A percentile compares a stretch with the other conserved stretches of the same genome.
Evolutionary conservation across 1,284 basidiomycete species (phyloP).

Genomic region (Ganoderma leucocontextum): DNA sequence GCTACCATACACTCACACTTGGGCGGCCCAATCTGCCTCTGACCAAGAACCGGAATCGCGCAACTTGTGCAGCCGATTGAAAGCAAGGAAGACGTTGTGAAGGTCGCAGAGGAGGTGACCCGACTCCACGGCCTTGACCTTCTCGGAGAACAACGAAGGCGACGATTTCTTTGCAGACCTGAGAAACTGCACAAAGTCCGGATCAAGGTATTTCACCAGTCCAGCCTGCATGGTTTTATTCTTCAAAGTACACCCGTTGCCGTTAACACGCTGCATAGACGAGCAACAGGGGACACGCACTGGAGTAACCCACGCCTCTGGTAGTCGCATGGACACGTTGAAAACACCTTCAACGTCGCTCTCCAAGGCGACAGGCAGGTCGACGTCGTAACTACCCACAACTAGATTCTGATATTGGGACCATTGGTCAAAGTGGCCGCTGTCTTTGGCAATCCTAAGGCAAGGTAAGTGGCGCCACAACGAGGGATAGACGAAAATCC

Average conservation of each 20-base stretch:
- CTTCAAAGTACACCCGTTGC: neutral
- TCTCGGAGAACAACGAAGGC: constrained; percentile 52
- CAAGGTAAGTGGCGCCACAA: constrained; percentile 9
- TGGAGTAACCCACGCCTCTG: constrained; percentile 39
- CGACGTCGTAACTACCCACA: constrained; percentile 38
- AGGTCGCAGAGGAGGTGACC: constrained; percentile 50
- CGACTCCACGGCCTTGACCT: constrained; percentile 31
- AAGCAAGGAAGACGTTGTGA: constrained; percentile 51
- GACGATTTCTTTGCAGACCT: constrained; percentile 44
- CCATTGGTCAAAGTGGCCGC: constrained; percentile 44
- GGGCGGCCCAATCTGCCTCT: constrained; percentile 63
- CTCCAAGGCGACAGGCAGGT: constrained; percentile 39
- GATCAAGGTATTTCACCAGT: constrained; percentile 39
- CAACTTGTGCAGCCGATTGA: constrained; percentile 54
- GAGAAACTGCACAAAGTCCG: constrained; percentile 51
- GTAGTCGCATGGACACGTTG: constrained; percentile 37
- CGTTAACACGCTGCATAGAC: neutral
- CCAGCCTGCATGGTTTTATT: neutral
- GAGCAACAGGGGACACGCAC: constrained; percentile 29
- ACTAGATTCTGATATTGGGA: constrained; percentile 41
- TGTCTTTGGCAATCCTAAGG: constrained; percentile 44
- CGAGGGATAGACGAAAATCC: neutral
- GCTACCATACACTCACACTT: constrained; percentile 50
- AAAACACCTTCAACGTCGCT: constrained; percentile 39
- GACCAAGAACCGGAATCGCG: constrained; percentile 54